Base-by-base conservation (phyloP, 176 grass and related monocot species). In the Oryza australiensis region DNA sequence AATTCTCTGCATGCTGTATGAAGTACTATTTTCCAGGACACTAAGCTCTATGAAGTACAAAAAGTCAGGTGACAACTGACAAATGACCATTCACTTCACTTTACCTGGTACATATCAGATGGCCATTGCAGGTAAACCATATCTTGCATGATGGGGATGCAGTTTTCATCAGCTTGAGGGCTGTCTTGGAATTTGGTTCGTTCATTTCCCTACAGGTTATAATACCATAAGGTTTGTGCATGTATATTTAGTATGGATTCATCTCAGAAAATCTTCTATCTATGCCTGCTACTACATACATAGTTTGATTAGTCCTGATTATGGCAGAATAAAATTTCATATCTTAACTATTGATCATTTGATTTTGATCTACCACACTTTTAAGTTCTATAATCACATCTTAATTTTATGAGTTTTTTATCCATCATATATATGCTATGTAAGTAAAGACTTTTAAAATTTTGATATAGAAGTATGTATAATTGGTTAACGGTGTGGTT, bases 71-170 rank as follows among this genome's bases (percentile, higher is more conserved):
- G 22, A 9, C 43, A 70, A 46, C 24, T 35, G 37, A 27, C 43
- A 70, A 46, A 32, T 35, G 37, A 27, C 28, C 41, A n/a, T 60
- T 57, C 7, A 57, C 53, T 57, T 57, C n/a, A 79, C 23, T 18
- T 70, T 76, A 94, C 91, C 88, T 86, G 55, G 80, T 91, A 27
- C 75, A 91, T 35, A 94, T 88, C 3, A 94, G 71, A 26, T 79
- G 71, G 9, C 86, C 86, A 84, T 94, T 94, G 64, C 92, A 94
- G 74, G 82, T 77, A 84, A 94, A 91, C 81, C 86, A 94, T 78
- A 94, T 94, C 28, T 79, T 91, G 73, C 92, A 94, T 4, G 67
- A 88, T 74, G 80, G 26, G n/a, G 79, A 30, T 65, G 86, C 92
- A 66, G 70, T 53, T 32, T 82, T 68, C 62, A 65, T 89, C 59